Evolutionary conservation across 345 rosid species (phyloP).

Genomic region (Eutrema heterophyllum): DNA sequence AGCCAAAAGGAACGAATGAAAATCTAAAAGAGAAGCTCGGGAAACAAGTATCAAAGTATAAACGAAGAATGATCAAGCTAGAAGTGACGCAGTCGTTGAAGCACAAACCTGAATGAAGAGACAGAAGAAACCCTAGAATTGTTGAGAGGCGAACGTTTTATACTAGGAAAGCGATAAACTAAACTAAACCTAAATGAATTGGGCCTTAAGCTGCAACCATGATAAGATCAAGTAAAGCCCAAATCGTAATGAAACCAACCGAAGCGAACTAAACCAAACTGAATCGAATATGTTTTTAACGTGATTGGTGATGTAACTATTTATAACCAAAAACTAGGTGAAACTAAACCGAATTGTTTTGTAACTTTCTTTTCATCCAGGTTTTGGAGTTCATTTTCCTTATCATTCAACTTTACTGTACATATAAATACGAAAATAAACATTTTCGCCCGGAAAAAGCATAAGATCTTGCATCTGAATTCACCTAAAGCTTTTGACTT

Average conservation of each 20-base stretch:
- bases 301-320: neutral
- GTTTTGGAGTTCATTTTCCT: neutral
- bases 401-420: no score
- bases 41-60: neutral
- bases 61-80: conserved; percentile 1
- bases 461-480: no score
- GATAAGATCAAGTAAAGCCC: neutral
- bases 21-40: neutral
- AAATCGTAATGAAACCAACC: neutral
- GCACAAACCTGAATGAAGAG: conserved; percentile 18
- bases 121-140: conserved; percentile 14
- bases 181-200: conserved; percentile 5
- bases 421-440: no score
- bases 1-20: neutral
- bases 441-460: no score
- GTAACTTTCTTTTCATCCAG: neutral
- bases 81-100: neutral
- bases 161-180: neutral
- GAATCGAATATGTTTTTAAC: neutral
- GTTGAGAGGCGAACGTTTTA: neutral
- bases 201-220: neutral
- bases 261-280: neutral
- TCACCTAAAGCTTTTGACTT: no score
- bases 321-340: no score
- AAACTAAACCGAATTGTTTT: neutral